Conservation (phyloP, 192 early-diverging fungal species). For the Backusella australiensis region DNA sequence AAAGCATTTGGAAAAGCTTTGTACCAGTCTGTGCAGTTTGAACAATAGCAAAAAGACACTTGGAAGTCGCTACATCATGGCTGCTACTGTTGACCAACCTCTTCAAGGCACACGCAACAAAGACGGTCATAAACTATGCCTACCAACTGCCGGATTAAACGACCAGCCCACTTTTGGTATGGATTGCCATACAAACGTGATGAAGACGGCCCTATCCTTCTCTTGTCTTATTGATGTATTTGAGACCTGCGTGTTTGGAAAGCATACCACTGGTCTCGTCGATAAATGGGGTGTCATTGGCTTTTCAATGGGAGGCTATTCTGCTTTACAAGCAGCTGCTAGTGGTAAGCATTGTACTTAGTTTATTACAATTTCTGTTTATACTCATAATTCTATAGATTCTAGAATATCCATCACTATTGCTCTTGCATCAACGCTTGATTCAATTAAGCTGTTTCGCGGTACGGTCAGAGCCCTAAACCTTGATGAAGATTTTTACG, state of each 20-base stretch:
- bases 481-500: not conserved
- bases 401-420: not conserved
- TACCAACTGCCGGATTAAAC: not conserved
- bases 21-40: not conserved
- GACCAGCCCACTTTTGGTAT: not conserved
- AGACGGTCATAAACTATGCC: not conserved
- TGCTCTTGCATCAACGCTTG: not conserved
- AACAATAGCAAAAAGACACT: not conserved
- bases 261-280: not conserved
- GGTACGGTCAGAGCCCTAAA: not conserved
- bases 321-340: not conserved
- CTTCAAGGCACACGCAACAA: not conserved
- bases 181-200: not conserved
- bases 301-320: not conserved
- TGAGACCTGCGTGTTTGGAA: not conserved
- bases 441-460: not conserved
- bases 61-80: not conserved
- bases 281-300: constrained; percentile 4
- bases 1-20: constrained; percentile 3
- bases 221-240: not conserved
- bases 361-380: not conserved
- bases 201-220: not conserved
- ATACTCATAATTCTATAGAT: not conserved
- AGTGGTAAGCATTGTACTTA: not conserved
- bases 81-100: not conserved